These are phyloP conservation scores for Hsuehochloa calcarea DNA, from an alignment of 176 grass and related monocot species.

Conservation along the genomic window DNA sequence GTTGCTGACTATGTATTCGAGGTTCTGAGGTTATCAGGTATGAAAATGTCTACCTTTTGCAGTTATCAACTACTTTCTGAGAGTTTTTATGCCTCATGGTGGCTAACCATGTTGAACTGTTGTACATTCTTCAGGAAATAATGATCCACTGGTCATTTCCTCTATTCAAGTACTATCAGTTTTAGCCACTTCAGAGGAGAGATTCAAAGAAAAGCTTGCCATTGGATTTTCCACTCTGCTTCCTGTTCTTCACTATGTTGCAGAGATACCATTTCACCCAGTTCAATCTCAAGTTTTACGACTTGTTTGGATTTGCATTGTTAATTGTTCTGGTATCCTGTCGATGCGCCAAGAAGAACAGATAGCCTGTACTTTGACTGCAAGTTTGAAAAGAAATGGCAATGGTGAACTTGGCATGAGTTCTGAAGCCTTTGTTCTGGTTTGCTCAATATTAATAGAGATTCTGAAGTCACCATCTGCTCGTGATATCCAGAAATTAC, in stretches of 20 bases:
- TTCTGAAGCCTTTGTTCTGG: constrained; percentile 70
- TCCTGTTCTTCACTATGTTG: constrained; percentile 77
- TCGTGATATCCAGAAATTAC: constrained; percentile 59
- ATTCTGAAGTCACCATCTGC: constrained; percentile 66
- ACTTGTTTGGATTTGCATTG: constrained; percentile 68
- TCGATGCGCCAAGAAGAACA: constrained; percentile 72
- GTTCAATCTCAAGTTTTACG: constrained; percentile 67
- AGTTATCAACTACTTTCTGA: constrained; percentile 13
- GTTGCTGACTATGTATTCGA: constrained; percentile 95
- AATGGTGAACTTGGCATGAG: constrained; percentile 51
- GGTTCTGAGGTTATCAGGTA: constrained; percentile 87
- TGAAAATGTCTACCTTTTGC: neutral
- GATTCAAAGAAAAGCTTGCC: constrained; percentile 74
- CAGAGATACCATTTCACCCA: constrained; percentile 88
- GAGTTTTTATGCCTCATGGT: constrained; percentile 15
- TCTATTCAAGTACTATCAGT: constrained; percentile 74
- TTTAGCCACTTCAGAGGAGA: constrained; percentile 61
- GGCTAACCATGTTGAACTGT: constrained; percentile 25
- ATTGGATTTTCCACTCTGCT: constrained; percentile 79
- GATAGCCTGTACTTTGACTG: constrained; percentile 58
- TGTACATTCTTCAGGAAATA: constrained; percentile 67
- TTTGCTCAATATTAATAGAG: constrained; percentile 71
- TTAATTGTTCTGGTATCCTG: constrained; percentile 65
- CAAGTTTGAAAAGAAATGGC: constrained; percentile 61
- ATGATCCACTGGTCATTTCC: constrained; percentile 65